A percentile compares a stretch with the other conserved stretches of the same genome.
Evolutionary conservation across 495 filamentous ascomycete genomes (phyloP).

Genomic region (Aspergillus saccharolyticus): DNA sequence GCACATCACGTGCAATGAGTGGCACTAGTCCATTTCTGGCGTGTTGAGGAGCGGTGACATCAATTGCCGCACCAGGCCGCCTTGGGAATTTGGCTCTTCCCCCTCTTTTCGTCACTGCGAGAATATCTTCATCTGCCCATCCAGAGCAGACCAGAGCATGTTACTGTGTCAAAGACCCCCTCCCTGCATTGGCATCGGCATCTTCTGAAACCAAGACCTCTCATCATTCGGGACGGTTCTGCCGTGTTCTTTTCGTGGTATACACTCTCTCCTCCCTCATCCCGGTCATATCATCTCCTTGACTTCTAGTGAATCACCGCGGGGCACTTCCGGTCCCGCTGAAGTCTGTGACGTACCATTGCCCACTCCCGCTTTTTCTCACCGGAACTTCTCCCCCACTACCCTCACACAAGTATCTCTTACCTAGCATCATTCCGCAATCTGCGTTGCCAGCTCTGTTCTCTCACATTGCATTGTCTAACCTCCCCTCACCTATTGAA

Average conservation of each 20-base stretch:
- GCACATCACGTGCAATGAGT: constrained; percentile 12
- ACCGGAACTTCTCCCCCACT: constrained; percentile 37
- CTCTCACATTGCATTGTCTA: constrained; percentile 10
- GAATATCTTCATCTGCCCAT: too few species aligned
- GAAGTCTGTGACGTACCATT: constrained; percentile 33
- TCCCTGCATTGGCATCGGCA: too few species aligned
- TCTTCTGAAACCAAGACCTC: too few species aligned
- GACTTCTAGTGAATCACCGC: not conserved
- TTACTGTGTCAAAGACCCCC: too few species aligned
- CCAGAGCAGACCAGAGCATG: too few species aligned
- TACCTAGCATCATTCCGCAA: constrained; percentile 11
- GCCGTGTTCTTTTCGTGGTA: not conserved
- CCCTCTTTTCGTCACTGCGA: not conserved
- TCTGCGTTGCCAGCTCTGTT: constrained; percentile 5
- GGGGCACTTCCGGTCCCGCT: not conserved
- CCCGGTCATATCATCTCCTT: not conserved
- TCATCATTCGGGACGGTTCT: not conserved
- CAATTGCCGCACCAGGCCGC: constrained; percentile 4
- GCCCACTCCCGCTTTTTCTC: constrained; percentile 43
- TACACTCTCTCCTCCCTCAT: not conserved
- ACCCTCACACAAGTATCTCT: constrained; percentile 14
- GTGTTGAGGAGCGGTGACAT: constrained; percentile 16
- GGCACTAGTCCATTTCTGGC: constrained; percentile 12
- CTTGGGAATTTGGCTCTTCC: not conserved
- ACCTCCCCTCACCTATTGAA: constrained; percentile 1